Evolutionary conservation across 257 asterid species (phyloP), one percentile per base, ranked within the genome.

Genomic region (Primulina eburnea): DNA sequence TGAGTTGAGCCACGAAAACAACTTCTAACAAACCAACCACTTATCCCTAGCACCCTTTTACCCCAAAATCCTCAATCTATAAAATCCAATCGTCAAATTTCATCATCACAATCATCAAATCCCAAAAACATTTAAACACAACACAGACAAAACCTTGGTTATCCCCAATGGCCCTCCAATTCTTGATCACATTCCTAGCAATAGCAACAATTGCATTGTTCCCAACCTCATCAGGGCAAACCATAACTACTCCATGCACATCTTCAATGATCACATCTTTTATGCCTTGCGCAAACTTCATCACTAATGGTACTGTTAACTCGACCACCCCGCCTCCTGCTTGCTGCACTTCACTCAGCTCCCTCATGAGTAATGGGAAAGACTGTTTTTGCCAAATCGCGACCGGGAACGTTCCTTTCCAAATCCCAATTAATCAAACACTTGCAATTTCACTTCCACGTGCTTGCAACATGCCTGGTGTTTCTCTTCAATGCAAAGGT

Each of bases 401-500:
- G 3, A 77, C 87, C 0, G 89, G 89, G 7, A 81, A 83, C 4
- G 83, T 80, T 0, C 87, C 87, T 16, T 78, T 84, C 59, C 76
- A 82, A 67, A 79, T 82, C 6, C 97, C 97, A 1, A 52, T 89
- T 21, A 91, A 87, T 8, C 82, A 80, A 2, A 64, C 73, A 0
- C 68, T 83, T 0, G 92, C 92, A 0, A 80, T 89, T 58, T 87
- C 91, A 6, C 91, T 91, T 26, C 97, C 97, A 0, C 85, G 83
- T 0, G 87, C 97, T 6, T 91, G 97, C 64, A 79, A 69, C 66
- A 84, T 79, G 84, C 81, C 91, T 4, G 85, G 89, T 0, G 92
- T 90, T 10, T 86, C 94, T 2, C 40, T 91, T 35, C 87, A 87
- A 37, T 91, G 97, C 83, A 84, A 79, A 86, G 92, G 97, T 87